Percentiles rank a stretch among this genome's conserved stretches.
Conservation (phyloP, 2,329 filamentous ascomycete genomes). For the Ambrosiella beaveri region DNA sequence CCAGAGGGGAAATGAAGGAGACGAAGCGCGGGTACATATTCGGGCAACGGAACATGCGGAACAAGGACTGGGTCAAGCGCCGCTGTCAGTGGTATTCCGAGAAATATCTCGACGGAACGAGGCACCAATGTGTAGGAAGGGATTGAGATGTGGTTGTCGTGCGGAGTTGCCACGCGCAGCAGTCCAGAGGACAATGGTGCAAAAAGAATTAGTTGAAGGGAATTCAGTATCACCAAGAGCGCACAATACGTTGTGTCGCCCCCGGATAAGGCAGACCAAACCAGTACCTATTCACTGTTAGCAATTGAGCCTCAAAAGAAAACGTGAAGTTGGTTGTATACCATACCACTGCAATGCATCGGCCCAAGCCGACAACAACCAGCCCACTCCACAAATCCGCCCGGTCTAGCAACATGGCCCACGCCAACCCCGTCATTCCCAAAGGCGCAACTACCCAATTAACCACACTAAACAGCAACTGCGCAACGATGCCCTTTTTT, state of each 20-base stretch:
- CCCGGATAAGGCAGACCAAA: slow-evolving; percentile 55
- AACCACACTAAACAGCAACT: slow-evolving; percentile 59
- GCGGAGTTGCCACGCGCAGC: slow-evolving; percentile 31
- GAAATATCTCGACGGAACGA: slow-evolving; percentile 65
- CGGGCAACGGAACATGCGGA: neutral
- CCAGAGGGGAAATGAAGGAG: slow-evolving; percentile 52
- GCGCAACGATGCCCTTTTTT: slow-evolving; percentile 49
- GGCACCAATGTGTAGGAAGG: slow-evolving; percentile 48
- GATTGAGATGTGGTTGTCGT: slow-evolving; percentile 30
- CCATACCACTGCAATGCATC: slow-evolving; percentile 75
- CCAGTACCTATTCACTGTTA: slow-evolving; percentile 26
- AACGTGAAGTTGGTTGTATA: neutral
- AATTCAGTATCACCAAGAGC: slow-evolving; percentile 60
- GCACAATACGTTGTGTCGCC: slow-evolving; percentile 74
- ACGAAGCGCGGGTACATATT: slow-evolving; percentile 48
- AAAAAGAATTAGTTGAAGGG: slow-evolving; percentile 56
- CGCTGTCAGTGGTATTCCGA: slow-evolving; percentile 67
- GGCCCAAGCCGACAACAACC: slow-evolving; percentile 65
- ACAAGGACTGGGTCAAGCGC: slow-evolving; percentile 50
- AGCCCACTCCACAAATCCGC: slow-evolving; percentile 44
- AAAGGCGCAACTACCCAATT: slow-evolving; percentile 77
- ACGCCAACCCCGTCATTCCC: slow-evolving; percentile 60
- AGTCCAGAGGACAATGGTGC: slow-evolving; percentile 53
- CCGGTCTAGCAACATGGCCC: slow-evolving; percentile 48
- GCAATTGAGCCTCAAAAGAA: neutral